Evolutionary conservation across 164 flowering plant genomes (phyloP), one percentile per base, ranked within the genome.

Genomic region (Brasenia schreberi): DNA sequence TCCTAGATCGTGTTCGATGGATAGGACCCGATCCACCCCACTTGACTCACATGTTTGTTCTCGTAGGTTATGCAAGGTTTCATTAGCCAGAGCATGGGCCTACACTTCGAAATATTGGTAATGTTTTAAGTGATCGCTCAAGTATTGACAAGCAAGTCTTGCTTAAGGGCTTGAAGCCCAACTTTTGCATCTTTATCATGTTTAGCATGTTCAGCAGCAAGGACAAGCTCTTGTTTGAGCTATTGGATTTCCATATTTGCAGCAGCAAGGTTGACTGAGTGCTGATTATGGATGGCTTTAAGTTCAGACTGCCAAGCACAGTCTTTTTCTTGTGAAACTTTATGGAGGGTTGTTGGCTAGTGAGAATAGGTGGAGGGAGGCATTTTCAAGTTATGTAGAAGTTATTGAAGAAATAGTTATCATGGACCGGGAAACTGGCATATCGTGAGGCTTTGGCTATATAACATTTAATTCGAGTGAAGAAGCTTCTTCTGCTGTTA

Each of bases 41-140:
- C n/a, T n/a, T n/a, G n/a, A n/a, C n/a, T n/a, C n/a, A n/a, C n/a
- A n/a, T n/a, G n/a, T n/a, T n/a, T n/a, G n/a, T n/a, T n/a, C 69
- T 73, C 86, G 89, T 33, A 94, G 75, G 69, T 87, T 87, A 43
- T 68, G 49, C 49, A 84, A 77, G 42, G 95, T 87, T 65, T 83
- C 84, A 43, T 70, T 66, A 58, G 75, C 82, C 39, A 80, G 44
- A n/a, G 71, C 77, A 56, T 81, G 79, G 43, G 90, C 90, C 44
- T 68, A 73, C 72, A 82, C 81, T 75, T 91, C 97, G 2, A 93
- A 89, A 74, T 83, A 85, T 71, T 81, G 76, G 71, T 81, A 76
- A 18, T 79, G 76, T 52, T 43, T 78, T 23, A 94, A 76, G 75
- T 89, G 80, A 42, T 52, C 60, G 65, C 81, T 82, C 82, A 89